Evolutionary conservation across 1,139 yeast genomes (phyloP).

Genomic region (Saccharomyces hybrid): DNA sequence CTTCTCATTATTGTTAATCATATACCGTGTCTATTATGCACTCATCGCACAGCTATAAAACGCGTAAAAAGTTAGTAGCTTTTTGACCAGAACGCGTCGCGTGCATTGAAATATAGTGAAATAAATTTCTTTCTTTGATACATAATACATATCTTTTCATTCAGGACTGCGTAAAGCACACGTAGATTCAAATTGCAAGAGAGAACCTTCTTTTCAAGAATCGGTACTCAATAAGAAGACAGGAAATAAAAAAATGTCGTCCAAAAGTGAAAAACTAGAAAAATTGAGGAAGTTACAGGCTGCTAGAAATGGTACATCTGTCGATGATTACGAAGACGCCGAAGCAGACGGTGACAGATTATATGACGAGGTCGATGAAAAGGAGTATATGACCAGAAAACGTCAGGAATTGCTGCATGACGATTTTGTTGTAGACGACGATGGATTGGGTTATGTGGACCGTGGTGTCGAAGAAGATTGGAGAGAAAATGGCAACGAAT

Average conservation of each 20-base stretch:
- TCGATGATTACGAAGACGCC: conserved; percentile 25
- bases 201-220: neutral
- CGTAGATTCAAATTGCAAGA: neutral
- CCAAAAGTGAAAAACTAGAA: conserved; percentile 17
- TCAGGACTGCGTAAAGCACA: no score
- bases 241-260: neutral
- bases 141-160: neutral
- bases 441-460: conserved; percentile 77
- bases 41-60: neutral
- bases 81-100: neutral
- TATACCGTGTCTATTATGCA: neutral
- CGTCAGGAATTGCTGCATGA: conserved; percentile 77
- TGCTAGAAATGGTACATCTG: conserved; percentile 15
- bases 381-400: conserved; percentile 65
- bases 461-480: conserved; percentile 80
- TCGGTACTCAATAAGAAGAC: neutral
- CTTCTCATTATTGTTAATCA: neutral
- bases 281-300: conserved; percentile 24
- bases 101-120: neutral
- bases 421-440: conserved; percentile 90
- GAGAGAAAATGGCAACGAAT: conserved; percentile 34
- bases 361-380: conserved; percentile 84
- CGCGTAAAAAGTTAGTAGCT: neutral
- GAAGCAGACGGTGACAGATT: conserved; percentile 42
- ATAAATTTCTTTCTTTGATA: neutral